Evolutionary conservation across 768 basidiomycete species (phyloP), one percentile per base, ranked within the genome.

Genomic region (Wakefieldia striispora): DNA sequence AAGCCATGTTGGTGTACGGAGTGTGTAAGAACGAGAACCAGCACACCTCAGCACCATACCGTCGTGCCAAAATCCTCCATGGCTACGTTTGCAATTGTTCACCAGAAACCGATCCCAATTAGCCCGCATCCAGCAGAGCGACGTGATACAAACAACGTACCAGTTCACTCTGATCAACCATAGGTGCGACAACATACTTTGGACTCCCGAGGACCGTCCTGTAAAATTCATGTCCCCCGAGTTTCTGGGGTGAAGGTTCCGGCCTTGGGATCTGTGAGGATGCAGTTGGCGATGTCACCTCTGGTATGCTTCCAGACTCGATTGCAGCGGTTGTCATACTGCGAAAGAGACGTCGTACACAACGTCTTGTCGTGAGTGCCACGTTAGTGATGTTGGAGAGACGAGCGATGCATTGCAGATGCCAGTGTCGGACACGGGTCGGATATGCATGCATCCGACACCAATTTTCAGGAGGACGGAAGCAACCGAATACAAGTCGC

Each of bases 111-210:
- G 35, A 13, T 3, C 6, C 16, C 8, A 20, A 23, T 47, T 9
- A 40, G 31, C 29, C 5, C 40, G 34, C 17, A 55, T 16, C 36
- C 12, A 31, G 37, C 43, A 21, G 45, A 19, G 36, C 19, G 14
- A 33, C 31, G 14, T 1, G 20, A 21, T 4, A 13, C 31, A 33
- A 33, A 9, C 29, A 11, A 78, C 88, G 59, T 59, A 97, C 95
- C 67, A 97, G 77, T 68, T 97, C 95, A 62, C 88, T 91, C 72
- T 97, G 93, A 67, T 98, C 97, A 0, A 98, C 97, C 97, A 99
- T 99, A 16, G 97, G 97, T 9, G 92, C 95, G 16, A 97, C 91
- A 35, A 98, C 80, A 62, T 81, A 87, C 69, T 88, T 93, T 9
- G 95, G 91, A 60, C 84, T 86, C 8, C 89, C 87, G 21, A 97